Base-by-base conservation (phyloP, 2,329 filamentous ascomycete genomes). In the Epichloe festucae region DNA sequence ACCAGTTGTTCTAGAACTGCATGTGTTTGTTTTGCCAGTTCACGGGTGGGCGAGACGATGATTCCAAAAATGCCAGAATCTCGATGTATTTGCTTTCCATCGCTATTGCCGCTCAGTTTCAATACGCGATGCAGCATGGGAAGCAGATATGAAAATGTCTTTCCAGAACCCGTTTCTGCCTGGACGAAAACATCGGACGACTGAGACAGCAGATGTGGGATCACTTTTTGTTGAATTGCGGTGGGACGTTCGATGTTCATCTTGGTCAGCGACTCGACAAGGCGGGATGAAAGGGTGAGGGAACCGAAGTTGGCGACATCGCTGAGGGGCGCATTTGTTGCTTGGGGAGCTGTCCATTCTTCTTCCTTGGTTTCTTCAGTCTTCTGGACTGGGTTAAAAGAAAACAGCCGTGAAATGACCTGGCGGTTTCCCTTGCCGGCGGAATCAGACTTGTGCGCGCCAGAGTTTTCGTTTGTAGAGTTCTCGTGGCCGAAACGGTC, bases 161-260 rank as follows among this genome's bases (percentile, higher is more conserved):
- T 98, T 70, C 93, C 93, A 0, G 93, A 98, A 59, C 93, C 93
- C 0, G 93, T 98, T 70, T 98, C 86, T 3, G 93, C 94, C 66
- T 97, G 93, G 36, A 98, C 85, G 61, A 98, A 98, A 2, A 90
- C 90, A 71, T 98, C 93, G 45, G 80, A 83, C 59, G 95, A 86
- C 50, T 85, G 84, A 42, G 82, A 82, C 44, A 95, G 69, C 55
- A 98, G 71, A 59, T 93, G 84, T 42, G 86, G 77, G 40, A 98
- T 84, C 1, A 91, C 85, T 55, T 87, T 88, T 60, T 90, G 90
- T 69, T 98, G 93, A 63, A 98, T 96, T 0, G 88, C 89, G 0
- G 93, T 98, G 5, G 93, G 93, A 0, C 88, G 86, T 64, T 90
- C 93, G 65, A 98, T 78, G 52, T 85, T 79, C 67, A 98, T 82